Conservation (phyloP, 176 grass and related monocot species). For the Carex parvula region DNA sequence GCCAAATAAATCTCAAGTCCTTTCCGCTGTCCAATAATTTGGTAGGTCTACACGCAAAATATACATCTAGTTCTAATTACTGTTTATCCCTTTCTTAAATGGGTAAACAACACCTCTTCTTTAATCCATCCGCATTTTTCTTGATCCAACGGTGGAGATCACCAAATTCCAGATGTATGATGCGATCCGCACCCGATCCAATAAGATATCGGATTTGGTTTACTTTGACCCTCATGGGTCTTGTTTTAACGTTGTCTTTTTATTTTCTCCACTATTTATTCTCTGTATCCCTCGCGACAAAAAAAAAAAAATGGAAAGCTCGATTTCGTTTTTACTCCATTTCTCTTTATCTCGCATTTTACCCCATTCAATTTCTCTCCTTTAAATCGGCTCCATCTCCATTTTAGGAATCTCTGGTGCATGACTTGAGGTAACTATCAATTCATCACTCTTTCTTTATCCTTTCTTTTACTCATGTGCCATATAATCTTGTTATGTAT, state of each 20-base stretch:
- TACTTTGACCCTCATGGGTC: slow-evolving; percentile 14
- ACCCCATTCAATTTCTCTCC: slow-evolving; percentile 1
- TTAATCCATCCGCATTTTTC: slow-evolving; percentile 2
- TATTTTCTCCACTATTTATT: not conserved
- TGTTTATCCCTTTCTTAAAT: not conserved
- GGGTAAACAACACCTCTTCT: not conserved
- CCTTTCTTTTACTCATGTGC: not conserved
- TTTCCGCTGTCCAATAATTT: not conserved
- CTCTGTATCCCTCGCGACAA: not conserved
- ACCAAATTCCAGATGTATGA: not conserved
- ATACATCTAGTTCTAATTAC: not conserved
- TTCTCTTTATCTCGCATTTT: slow-evolving; percentile 16
- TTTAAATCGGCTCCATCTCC: not conserved
- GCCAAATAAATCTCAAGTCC: not conserved
- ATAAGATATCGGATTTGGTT: not conserved
- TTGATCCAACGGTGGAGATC: not conserved
- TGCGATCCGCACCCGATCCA: not conserved
- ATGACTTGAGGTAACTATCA: slow-evolving; percentile 22
- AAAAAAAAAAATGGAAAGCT: slow-evolving; percentile 5
- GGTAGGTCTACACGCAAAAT: not conserved
- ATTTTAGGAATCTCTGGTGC: slow-evolving; percentile 10
- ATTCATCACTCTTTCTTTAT: slow-evolving; percentile 10
- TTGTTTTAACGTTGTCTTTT: slow-evolving; percentile 6
- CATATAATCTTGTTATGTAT: slow-evolving; percentile 16
- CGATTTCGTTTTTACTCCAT: slow-evolving; percentile 19